Evolutionary conservation across 441 rosid species (phyloP).

Genomic region (Croton setiger): DNA sequence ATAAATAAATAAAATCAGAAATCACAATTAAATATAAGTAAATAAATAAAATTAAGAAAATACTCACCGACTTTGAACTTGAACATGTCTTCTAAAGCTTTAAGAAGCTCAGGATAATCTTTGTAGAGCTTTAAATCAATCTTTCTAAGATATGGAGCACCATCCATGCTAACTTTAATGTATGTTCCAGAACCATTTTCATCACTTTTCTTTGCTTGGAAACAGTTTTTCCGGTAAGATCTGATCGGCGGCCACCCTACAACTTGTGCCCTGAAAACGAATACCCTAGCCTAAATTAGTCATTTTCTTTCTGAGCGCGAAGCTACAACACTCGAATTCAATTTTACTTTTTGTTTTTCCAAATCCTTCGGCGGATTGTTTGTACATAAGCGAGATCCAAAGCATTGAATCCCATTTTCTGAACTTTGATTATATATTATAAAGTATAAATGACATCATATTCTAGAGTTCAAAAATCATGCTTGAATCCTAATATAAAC

Average conservation of each 20-base stretch:
- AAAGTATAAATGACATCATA: too few species aligned
- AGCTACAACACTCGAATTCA: too few species aligned
- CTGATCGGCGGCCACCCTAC: conserved; percentile 85
- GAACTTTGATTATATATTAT: too few species aligned
- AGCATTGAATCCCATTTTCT: too few species aligned
- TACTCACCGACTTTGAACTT: conserved; percentile 50
- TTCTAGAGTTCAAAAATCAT: not conserved
- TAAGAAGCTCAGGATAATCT: conserved; percentile 51
- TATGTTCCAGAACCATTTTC: conserved; percentile 43
- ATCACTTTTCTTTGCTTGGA: conserved; percentile 52
- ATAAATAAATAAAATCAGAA: not conserved
- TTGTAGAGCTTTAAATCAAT: conserved; percentile 60
- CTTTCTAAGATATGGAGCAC: conserved; percentile 82
- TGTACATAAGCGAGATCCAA: too few species aligned
- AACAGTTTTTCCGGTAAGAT: conserved; percentile 57
- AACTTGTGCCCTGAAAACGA: conserved; percentile 50
- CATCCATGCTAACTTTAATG: conserved; percentile 81
- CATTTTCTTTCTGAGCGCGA: too few species aligned
- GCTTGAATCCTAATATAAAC: not conserved
- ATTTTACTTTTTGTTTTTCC: too few species aligned
- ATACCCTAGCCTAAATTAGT: not conserved
- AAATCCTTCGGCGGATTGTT: too few species aligned
- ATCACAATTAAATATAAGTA: not conserved
- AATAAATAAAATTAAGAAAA: not conserved
- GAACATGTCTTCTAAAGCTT: conserved; percentile 71